Conservation (phyloP, 257 asterid species). For the Solanum arcanum region DNA sequence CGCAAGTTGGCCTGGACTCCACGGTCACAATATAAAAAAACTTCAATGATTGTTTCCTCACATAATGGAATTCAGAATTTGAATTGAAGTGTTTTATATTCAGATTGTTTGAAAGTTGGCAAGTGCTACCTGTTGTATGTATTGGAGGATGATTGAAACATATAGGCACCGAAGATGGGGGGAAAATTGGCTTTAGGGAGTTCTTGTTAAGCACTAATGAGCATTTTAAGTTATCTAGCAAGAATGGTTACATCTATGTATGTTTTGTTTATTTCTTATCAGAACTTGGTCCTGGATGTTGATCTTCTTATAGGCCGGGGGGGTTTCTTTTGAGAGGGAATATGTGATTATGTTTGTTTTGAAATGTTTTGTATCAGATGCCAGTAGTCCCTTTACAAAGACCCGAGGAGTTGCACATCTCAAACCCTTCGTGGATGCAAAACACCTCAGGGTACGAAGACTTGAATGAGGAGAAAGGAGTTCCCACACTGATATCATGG, state of each 20-base stretch:
- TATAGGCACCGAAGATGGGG: background rate
- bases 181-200: background rate
- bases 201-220: background rate
- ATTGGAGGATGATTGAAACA: background rate
- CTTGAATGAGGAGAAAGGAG: constrained; percentile 47
- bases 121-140: background rate
- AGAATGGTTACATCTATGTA: background rate
- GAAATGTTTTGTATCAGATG: constrained; percentile 34
- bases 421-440: constrained; percentile 94
- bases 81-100: background rate
- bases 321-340: background rate
- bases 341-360: background rate
- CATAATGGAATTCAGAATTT: background rate
- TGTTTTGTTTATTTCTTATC: background rate
- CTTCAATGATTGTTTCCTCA: background rate
- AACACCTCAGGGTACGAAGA: constrained; percentile 57
- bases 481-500: constrained; percentile 97
- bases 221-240: background rate
- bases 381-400: constrained; percentile 88
- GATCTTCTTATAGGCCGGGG: background rate
- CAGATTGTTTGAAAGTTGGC: background rate
- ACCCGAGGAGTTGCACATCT: constrained; percentile 73
- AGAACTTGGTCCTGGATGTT: background rate
- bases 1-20: background rate
- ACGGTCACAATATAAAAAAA: background rate